Evolutionary conservation across 306 rosid genomes (phyloP).

Genomic region (Dalbergia cochinchinensis): DNA sequence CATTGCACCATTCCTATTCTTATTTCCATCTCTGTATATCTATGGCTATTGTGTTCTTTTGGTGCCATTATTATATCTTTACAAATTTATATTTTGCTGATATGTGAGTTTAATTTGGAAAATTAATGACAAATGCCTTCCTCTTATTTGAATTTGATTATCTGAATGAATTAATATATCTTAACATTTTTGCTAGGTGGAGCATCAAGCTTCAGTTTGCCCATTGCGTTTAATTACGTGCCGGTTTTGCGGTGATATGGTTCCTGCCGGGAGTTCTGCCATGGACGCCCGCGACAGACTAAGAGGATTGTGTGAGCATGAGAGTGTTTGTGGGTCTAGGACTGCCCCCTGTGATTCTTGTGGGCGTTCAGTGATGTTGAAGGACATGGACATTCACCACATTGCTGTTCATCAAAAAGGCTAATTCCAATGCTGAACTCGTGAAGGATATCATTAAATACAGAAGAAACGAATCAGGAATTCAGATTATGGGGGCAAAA

Average conservation of each 20-base stretch:
- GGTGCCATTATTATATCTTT: not conserved
- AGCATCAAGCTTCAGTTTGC: slow-evolving; percentile 80
- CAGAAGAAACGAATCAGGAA: slow-evolving; percentile 4
- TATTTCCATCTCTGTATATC: not conserved
- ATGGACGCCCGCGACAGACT: slow-evolving; percentile 79
- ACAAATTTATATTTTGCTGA: slow-evolving; percentile 8
- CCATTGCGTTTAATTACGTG: slow-evolving; percentile 82
- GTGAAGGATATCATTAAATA: slow-evolving; percentile 8
- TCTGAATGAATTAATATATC: slow-evolving; percentile 6
- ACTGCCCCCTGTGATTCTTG: slow-evolving; percentile 97
- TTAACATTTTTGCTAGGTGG: slow-evolving; percentile 62
- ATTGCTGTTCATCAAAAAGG: slow-evolving; percentile 94
- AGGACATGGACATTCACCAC: slow-evolving; percentile 97
- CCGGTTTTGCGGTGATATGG: slow-evolving; percentile 97
- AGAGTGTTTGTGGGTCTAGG: slow-evolving; percentile 92
- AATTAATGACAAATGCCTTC: slow-evolving; percentile 3
- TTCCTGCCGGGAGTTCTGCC: slow-evolving; percentile 89
- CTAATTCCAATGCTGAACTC: slow-evolving; percentile 42
- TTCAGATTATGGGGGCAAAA: slow-evolving; percentile 22
- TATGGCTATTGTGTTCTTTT: not conserved
- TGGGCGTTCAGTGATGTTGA: slow-evolving; percentile 96
- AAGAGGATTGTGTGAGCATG: slow-evolving; percentile 93
- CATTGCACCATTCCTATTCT: not conserved
- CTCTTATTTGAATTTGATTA: slow-evolving; percentile 24
- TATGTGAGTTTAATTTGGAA: not conserved